phyloP scores from a whole-genome alignment of 345 rosid genomes.

The Garcia nutans region DNA sequence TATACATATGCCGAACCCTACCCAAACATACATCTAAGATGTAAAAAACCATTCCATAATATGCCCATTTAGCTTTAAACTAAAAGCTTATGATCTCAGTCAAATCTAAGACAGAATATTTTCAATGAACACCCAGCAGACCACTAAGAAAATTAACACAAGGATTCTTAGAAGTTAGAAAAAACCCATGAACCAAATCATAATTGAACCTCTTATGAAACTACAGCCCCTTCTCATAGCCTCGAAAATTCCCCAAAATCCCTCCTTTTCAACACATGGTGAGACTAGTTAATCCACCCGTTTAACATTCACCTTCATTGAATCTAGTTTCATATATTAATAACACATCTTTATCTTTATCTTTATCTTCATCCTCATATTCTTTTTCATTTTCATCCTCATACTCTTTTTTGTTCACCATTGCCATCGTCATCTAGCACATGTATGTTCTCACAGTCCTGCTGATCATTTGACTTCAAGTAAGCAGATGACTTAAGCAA shows the following conservation, averaged over 20 bases:
- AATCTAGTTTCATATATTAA: background rate
- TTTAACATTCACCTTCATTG: conserved; percentile 13
- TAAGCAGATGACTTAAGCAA: background rate
- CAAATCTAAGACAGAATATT: background rate
- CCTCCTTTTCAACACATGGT: background rate
- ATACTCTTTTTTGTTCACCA: conserved; percentile 1
- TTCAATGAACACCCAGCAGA: background rate
- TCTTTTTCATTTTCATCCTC: too few species aligned
- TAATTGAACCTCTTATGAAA: background rate
- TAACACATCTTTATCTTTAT: background rate
- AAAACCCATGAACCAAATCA: background rate
- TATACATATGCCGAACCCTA: background rate
- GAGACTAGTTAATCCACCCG: background rate
- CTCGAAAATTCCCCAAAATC: background rate
- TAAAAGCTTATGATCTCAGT: background rate
- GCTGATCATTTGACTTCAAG: background rate
- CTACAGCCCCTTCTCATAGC: background rate
- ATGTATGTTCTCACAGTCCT: background rate
- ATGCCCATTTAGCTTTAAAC: background rate
- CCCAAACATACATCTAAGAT: background rate
- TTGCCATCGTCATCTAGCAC: background rate
- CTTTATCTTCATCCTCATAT: background rate
- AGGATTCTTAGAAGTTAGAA: background rate
- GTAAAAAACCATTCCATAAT: background rate
- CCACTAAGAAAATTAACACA: background rate